Conservation (phyloP, 352 stramenopile genomes). For the Pythium utonaiense region DNA sequence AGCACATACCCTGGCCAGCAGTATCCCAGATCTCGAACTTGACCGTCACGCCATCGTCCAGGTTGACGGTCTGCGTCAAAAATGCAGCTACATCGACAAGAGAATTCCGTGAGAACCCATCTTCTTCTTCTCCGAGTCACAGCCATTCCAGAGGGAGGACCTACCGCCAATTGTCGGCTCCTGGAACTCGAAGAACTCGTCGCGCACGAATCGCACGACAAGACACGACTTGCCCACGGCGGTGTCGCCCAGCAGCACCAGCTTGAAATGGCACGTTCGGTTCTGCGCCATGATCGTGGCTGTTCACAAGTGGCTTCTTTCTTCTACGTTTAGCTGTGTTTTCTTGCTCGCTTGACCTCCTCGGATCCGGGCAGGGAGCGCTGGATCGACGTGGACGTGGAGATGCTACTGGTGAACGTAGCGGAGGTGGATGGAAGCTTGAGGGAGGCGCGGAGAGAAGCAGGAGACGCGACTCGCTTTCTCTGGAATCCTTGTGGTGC, state of each 20-base stretch:
- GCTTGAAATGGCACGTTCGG: constrained; percentile 97
- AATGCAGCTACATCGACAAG: constrained; percentile 87
- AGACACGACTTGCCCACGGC: constrained; percentile 99
- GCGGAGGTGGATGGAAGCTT: constrained; percentile 3
- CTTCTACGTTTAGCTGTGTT: constrained; percentile 14
- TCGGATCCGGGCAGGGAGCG: neutral
- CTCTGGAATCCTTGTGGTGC: constrained; percentile 7
- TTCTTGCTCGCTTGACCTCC: neutral
- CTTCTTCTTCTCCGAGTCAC: too few relatives aligned
- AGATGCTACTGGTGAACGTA: constrained; percentile 4
- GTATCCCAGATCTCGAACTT: constrained; percentile 99
- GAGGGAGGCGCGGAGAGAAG: neutral
- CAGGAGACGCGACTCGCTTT: constrained; percentile 8
- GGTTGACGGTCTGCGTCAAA: constrained; percentile 97
- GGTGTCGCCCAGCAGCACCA: constrained; percentile 99
- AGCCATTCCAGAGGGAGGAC: too few relatives aligned
- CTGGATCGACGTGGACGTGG: neutral
- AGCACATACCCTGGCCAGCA: constrained; percentile 86
- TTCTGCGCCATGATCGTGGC: constrained; percentile 60
- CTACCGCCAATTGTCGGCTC: constrained; percentile 95
- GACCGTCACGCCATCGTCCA: constrained; percentile 96
- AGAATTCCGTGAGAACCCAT: neutral
- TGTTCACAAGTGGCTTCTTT: constrained; percentile 1
- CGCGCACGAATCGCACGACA: constrained; percentile 98
- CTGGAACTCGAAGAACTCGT: constrained; percentile 99